Evolutionary conservation across 352 stramenopile genomes (phyloP).

Genomic region (Phytophthora hybrid): DNA sequence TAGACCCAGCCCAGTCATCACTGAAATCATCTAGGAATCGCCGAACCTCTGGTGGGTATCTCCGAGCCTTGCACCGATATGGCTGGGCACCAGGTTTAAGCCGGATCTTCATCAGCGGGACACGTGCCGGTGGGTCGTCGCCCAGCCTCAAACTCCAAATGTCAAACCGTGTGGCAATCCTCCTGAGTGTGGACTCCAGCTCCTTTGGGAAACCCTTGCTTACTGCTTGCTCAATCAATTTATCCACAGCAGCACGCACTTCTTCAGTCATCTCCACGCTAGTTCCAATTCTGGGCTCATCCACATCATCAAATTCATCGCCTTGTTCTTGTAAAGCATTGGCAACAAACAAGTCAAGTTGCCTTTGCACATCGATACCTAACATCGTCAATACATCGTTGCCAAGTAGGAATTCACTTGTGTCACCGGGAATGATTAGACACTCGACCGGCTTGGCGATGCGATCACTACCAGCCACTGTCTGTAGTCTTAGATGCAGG

Average conservation of each 20-base stretch:
- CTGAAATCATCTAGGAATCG: slow-evolving; percentile 28
- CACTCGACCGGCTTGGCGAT: slow-evolving; percentile 15
- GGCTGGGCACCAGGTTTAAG: slow-evolving; percentile 17
- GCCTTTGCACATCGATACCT: slow-evolving; percentile 1
- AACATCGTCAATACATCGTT: slow-evolving; percentile 18
- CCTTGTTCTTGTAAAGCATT: slow-evolving; percentile 9
- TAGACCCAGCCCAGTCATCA: slow-evolving; percentile 24
- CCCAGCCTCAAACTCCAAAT: slow-evolving; percentile 6
- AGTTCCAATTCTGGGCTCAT: slow-evolving; percentile 5
- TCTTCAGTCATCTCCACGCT: slow-evolving; percentile 1
- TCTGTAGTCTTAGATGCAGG: too few relatives aligned
- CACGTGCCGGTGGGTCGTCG: slow-evolving; percentile 8
- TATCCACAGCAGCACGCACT: slow-evolving; percentile 4
- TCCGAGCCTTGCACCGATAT: slow-evolving; percentile 20
- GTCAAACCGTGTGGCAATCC: slow-evolving; percentile 19
- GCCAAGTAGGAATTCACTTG: slow-evolving; percentile 9
- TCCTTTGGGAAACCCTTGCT: slow-evolving; percentile 3
- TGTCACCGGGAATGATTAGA: not conserved
- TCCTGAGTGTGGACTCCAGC: not conserved
- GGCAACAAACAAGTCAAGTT: not conserved
- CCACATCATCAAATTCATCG: slow-evolving; percentile 1
- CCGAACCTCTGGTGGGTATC: slow-evolving; percentile 21
- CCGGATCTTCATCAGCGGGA: slow-evolving; percentile 20
- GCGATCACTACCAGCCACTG: too few relatives aligned
- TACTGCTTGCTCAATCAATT: slow-evolving; percentile 1